A percentile compares a stretch with the other conserved stretches of the same genome.
phyloP scores from a whole-genome alignment of 257 asterid genomes.

The Solanum etuberosum region DNA sequence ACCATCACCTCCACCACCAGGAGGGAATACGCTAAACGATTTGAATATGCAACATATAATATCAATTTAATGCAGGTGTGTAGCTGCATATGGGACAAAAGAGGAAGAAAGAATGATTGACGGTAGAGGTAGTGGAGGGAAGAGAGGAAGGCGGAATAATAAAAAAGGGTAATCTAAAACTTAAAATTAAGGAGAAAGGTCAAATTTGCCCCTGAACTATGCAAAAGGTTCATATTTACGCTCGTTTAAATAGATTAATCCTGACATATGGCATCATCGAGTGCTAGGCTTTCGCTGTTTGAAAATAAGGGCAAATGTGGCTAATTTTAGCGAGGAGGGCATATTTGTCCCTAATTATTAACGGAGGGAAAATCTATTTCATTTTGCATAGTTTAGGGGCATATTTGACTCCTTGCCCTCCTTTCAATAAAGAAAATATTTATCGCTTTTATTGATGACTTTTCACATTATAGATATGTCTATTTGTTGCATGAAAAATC shows the following conservation, averaged over 20 bases:
- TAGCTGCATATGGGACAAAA: background rate
- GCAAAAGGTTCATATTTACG: background rate
- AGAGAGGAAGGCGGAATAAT: background rate
- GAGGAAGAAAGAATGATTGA: background rate
- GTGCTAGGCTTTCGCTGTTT: background rate
- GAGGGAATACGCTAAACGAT: background rate
- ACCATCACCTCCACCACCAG: background rate
- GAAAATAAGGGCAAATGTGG: background rate
- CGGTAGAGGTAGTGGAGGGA: background rate
- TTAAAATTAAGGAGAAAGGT: background rate
- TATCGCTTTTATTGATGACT: background rate
- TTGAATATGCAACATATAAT: background rate
- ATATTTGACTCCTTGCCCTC: background rate
- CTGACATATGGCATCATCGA: background rate
- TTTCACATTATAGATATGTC: background rate
- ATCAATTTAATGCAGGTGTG: background rate
- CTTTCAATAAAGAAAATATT: background rate
- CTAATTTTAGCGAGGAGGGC: background rate
- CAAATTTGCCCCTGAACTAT: background rate
- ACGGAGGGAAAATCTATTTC: background rate
- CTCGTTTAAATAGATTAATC: background rate
- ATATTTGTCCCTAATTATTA: too few relatives aligned
- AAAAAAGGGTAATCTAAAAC: background rate
- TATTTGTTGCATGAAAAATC: background rate
- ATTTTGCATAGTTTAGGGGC: background rate